Evolutionary conservation across 257 asterid genomes (phyloP), one percentile per base, ranked within the genome.

Genomic region (Paraleonurus japonicus): DNA sequence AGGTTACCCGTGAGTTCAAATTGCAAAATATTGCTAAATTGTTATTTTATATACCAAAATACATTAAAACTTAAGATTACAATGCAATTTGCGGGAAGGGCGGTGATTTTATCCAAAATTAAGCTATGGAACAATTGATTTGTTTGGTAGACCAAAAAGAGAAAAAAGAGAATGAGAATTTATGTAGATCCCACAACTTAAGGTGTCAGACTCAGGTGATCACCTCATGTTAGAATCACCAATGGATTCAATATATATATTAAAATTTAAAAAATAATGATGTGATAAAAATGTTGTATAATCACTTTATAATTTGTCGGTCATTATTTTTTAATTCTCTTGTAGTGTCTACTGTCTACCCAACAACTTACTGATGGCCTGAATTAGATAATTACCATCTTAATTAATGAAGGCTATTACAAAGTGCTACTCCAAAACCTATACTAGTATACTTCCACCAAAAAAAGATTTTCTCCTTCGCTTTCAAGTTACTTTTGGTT

Each of bases 401-500:
- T 63, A 71, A 61, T 61, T 62, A 70, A 70, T 73, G 74, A 73
- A 65, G 83, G 75, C 80, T 73, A 82, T 76, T 73, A 69, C 78
- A 67, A 67, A 64, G 79, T 71, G 69, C 37, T 33, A 71, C 72
- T 76, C 32, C 67, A 43, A 67, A 71, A 51, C 72, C 66, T 73
- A 67, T 74, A 65, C n/a, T n/a, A n/a, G n/a, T 71, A 65, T 74
- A 66, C 30, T 67, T 37, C 67, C 47, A 73, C 77, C 71, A 68
- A 76, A 67, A n/a, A 35, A 45, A 69, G 54, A 47, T 47, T 55
- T 72, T 63, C 81, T 81, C 86, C 96, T 84, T 84, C 59, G 82
- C 92, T 87, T 89, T 82, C 66, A 89, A 89, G 96, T 87, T 85
- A 89, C 96, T 84, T 81, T 82, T 81, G 61, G 68, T 70, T 79